Conservation (phyloP, 2,329 filamentous ascomycete species). For the Westerdykella ornata region DNA sequence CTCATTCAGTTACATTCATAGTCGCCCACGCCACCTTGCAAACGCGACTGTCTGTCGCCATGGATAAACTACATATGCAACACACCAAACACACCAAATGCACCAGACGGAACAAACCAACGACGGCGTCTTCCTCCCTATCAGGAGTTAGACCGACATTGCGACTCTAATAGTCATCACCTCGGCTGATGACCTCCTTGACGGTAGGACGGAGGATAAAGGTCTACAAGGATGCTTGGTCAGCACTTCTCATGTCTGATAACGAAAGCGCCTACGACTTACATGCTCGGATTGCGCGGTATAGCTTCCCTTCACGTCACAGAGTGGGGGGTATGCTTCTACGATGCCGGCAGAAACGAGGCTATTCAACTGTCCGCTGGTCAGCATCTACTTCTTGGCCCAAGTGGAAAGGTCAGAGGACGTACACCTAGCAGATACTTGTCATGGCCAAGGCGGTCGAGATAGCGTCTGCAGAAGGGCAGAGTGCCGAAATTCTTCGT, state of each 20-base stretch:
- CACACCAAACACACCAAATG: no score
- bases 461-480: conserved; percentile 82
- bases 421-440: conserved; percentile 84
- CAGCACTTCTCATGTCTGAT: conserved; percentile 7
- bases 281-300: conserved; percentile 94
- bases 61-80: no score
- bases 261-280: conserved; percentile 34
- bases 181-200: conserved; percentile 81
- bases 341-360: conserved; percentile 77
- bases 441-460: conserved; percentile 88
- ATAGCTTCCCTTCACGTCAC: conserved; percentile 90
- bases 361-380: conserved; percentile 62
- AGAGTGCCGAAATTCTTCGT: conserved; percentile 95
- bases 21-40: no score
- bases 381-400: not conserved
- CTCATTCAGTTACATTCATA: no score
- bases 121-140: no score
- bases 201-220: conserved; percentile 44
- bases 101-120: no score
- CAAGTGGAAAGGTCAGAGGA: conserved; percentile 6
- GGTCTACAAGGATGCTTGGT: conserved; percentile 17
- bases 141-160: no score
- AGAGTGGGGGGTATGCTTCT: conserved; percentile 81
- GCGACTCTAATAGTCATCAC: conserved; percentile 65
- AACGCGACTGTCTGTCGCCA: no score